Conservation (phyloP, 2,329 filamentous ascomycete species). For the Acrodontium crateriforme region DNA sequence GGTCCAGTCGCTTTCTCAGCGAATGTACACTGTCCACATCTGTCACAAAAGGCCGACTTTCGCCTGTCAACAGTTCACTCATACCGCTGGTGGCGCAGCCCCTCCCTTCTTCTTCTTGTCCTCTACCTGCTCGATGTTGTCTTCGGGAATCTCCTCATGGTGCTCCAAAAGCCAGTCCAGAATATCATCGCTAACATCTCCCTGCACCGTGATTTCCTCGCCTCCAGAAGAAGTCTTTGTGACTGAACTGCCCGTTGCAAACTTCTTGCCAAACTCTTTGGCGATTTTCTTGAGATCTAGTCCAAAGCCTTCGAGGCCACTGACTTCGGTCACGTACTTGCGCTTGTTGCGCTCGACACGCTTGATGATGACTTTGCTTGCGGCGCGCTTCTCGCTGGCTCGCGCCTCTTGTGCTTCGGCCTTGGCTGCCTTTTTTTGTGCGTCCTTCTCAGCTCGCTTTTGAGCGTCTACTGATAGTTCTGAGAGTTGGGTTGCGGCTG, state of each 20-base stretch:
- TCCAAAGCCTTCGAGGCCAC: slow-evolving; percentile 78
- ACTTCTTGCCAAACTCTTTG: slow-evolving; percentile 97
- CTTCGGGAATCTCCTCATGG: slow-evolving; percentile 80
- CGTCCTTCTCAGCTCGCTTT: slow-evolving; percentile 90
- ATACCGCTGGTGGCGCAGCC: background rate
- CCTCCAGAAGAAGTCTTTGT: slow-evolving; percentile 65
- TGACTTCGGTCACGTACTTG: slow-evolving; percentile 90
- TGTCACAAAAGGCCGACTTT: background rate
- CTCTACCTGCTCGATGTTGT: slow-evolving; percentile 88
- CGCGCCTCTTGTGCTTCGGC: slow-evolving; percentile 77
- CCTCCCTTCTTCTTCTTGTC: slow-evolving; percentile 80
- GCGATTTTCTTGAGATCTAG: slow-evolving; percentile 89
- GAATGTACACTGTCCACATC: too few relatives aligned
- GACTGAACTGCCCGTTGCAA: slow-evolving; percentile 84
- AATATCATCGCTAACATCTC: slow-evolving; percentile 89
- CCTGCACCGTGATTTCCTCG: slow-evolving; percentile 96
- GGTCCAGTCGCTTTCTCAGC: background rate
- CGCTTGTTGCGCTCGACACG: slow-evolving; percentile 96
- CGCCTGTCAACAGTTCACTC: background rate
- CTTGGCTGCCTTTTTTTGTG: slow-evolving; percentile 91
- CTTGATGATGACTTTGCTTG: slow-evolving; percentile 79
- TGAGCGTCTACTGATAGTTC: slow-evolving; percentile 81
- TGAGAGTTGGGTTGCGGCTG: slow-evolving; percentile 72
- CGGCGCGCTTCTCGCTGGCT: slow-evolving; percentile 67
- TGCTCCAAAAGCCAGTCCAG: slow-evolving; percentile 81